Percentiles rank a stretch among this genome's conserved stretches.
Conservation (phyloP, 257 asterid species). For the Primulina tabacum region DNA sequence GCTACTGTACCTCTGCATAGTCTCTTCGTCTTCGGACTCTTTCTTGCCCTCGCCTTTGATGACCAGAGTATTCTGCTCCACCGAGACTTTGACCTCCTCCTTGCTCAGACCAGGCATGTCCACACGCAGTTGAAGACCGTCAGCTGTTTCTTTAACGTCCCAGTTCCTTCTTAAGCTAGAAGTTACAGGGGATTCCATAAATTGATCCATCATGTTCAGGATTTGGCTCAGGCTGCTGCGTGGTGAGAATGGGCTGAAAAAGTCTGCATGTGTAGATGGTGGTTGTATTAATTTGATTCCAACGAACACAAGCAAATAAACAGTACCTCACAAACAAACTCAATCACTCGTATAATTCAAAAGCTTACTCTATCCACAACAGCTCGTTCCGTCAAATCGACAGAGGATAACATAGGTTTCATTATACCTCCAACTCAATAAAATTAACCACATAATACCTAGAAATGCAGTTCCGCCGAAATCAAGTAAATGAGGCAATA, state of each 20-base stretch:
- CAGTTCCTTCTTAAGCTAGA: constrained; percentile 39
- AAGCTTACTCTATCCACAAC: too few species aligned
- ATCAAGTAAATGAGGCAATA: too few species aligned
- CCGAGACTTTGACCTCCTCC: constrained; percentile 54
- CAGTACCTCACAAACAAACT: neutral
- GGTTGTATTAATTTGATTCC: neutral
- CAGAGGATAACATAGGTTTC: neutral
- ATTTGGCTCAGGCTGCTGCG: constrained; percentile 33
- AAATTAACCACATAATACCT: neutral
- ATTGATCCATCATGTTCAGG: constrained; percentile 26
- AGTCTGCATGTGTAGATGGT: neutral
- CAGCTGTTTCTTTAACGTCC: constrained; percentile 44
- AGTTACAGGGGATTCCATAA: constrained; percentile 31
- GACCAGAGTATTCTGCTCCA: constrained; percentile 49
- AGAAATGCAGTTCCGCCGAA: neutral
- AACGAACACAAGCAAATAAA: too few species aligned
- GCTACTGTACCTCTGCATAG: constrained; percentile 40
- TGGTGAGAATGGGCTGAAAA: constrained; percentile 26
- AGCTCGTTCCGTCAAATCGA: too few species aligned
- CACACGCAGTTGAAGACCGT: constrained; percentile 48
- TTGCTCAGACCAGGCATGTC: constrained; percentile 64
- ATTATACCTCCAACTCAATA: too few species aligned
- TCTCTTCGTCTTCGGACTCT: constrained; percentile 43
- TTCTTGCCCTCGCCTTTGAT: constrained; percentile 52
- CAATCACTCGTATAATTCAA: too few species aligned